Evolutionary conservation across 805 yeast species (phyloP), one percentile per base, ranked within the genome.

Genomic region (Wickerhamiella dianesei): DNA sequence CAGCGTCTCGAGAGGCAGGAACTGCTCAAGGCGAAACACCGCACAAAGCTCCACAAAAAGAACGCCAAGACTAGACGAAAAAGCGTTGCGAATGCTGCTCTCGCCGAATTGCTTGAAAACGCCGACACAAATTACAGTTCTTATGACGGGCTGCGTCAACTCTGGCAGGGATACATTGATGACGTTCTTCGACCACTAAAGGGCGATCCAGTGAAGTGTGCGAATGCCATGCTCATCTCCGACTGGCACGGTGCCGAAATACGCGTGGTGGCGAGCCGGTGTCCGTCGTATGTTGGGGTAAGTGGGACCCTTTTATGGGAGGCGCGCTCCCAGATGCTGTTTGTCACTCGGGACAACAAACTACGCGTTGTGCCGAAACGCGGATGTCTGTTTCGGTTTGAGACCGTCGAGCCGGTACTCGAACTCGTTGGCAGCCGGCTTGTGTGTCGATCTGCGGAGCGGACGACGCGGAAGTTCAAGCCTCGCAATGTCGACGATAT

Each of bases 301-400:
- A 53, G 67, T 36, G 96, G 96, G 0, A 82, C 87, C 3, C 83
- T 87, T 1, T 65, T 84, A 2, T 83, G 92, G 82, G 96, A 87
- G 59, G 74, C 89, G 6, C 86, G 82, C 59, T 76, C 77, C 53
- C 73, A 74, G 50, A 80, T 84, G 57, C 71, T 84, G 2, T 57
- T 86, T 42, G 77, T 79, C 12, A 72, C 78, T 1, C 73, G 73
- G 2, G 58, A 73, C 41, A 45, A 48, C 41, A 48, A 46, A 25
- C 43, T 57, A 35, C 72, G 76, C 54, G 64, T 80, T 50, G 61
- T 88, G 14, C 79, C 79, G 35, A 88, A 88, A 59, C 71, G 70
- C 46, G 82, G 82, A 2, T 68, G 85, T 0, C 61, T 77, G 3
- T 85, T 88, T 62, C 67, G 65, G 37, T 69, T 83, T 49, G 74